Evolutionary conservation across 306 rosid genomes (phyloP).

Genomic region (Quercus wislizeni): DNA sequence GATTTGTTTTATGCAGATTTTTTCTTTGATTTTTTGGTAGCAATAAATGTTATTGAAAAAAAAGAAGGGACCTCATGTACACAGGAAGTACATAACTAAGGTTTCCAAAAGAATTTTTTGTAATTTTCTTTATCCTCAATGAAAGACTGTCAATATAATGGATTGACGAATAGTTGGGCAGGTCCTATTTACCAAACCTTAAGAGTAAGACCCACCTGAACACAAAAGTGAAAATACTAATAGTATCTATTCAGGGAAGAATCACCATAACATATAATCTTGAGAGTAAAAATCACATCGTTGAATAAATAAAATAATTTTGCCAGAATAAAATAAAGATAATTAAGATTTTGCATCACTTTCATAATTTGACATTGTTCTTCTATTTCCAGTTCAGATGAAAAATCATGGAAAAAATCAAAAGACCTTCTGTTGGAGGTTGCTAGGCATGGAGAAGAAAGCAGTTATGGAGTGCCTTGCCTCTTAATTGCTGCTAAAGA

Average conservation of each 20-base stretch:
- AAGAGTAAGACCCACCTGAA: not conserved
- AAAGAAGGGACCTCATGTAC: too few species aligned
- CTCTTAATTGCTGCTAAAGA: slow-evolving; percentile 86
- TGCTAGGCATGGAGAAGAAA: slow-evolving; percentile 81
- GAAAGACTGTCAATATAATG: not conserved
- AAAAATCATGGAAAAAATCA: slow-evolving; percentile 76
- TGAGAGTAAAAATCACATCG: not conserved
- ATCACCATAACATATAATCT: not conserved
- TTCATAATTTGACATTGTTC: slow-evolving; percentile 20
- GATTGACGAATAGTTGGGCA: not conserved
- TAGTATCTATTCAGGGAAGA: not conserved
- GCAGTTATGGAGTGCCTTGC: slow-evolving; percentile 79
- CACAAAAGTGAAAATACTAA: not conserved
- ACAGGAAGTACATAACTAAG: too few species aligned
- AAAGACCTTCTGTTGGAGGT: slow-evolving; percentile 75
- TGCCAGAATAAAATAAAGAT: not conserved
- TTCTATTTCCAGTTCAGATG: slow-evolving; percentile 70
- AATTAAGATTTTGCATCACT: slow-evolving; percentile 1
- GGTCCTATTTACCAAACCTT: not conserved
- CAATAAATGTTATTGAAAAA: too few species aligned
- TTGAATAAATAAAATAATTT: not conserved
- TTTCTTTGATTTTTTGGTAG: too few species aligned
- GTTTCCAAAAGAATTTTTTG: not conserved
- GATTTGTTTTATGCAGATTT: not conserved
- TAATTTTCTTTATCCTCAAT: not conserved